Evolutionary conservation across 805 yeast genomes (phyloP), one percentile per base, ranked within the genome.

Genomic region (Yarrowia divulgata): DNA sequence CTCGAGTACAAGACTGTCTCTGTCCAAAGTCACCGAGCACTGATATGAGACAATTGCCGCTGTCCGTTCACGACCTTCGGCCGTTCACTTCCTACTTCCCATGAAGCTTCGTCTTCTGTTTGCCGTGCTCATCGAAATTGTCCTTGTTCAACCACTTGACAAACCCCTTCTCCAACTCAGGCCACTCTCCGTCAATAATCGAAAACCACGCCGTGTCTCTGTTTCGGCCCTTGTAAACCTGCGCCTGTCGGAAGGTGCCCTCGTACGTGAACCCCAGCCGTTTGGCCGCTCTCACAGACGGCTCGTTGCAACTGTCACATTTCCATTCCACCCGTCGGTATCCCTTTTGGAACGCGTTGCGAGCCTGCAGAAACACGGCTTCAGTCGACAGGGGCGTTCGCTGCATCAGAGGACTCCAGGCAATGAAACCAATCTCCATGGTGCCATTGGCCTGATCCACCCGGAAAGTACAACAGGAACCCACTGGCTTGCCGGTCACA

Each of bases 271-370:
- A 78, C 13, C 81, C 81, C 16, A 77, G 70, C 12, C 81, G 73
- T 9, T 55, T 40, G 0, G 81, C 80, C 1, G 80, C 79, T n/a
- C 69, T 71, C 54, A 70, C 70, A 1, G 80, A 77, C 1, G 78
- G 77, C 14, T 54, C 73, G 55, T 78, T 77, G 40, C 74, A 72
- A 45, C 73, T 71, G 70, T 78, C 74, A 70, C 80, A 79, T 69
- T 76, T 78, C 81, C 81, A 79, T 69, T 78, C 80, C 58, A 71
- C 73, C 16, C 81, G 73, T 19, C 81, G 72, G 70, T 77, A 76
- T 2, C 76, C 74, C 10, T 46, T 69, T 1, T 75, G 77, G 60
- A 78, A 77, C 1, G 75, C 79, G 57, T 77, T 72, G 45, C 71
- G 72, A 71, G 75, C 73, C 69, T 77, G 57, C 40, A 78, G 71